Percentiles rank a stretch among this genome's conserved stretches.
phyloP scores from a whole-genome alignment of 169 alveolate species.

The Cyclospora cayetanensis region DNA sequence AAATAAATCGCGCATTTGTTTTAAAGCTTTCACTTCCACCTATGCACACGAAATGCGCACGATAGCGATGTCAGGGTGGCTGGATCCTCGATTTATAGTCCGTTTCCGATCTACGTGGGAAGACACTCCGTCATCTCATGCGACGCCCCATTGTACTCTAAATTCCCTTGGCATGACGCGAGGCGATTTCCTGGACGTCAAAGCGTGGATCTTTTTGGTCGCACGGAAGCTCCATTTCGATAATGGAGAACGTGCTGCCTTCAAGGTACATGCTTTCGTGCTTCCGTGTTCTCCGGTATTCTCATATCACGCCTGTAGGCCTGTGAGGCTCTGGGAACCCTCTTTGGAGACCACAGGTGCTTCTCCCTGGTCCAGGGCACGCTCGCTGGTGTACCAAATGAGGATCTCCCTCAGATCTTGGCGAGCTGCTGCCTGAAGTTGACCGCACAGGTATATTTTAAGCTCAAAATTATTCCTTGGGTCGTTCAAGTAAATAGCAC shows the following conservation, averaged over 20 bases:
- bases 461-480: background rate
- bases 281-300: too few species aligned
- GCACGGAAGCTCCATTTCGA: slow-evolving; percentile 62
- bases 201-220: slow-evolving; percentile 61
- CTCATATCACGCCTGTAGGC: slow-evolving; percentile 5
- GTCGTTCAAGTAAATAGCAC: background rate
- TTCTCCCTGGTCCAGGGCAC: slow-evolving; percentile 51
- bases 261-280: slow-evolving; percentile 6
- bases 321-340: slow-evolving; percentile 55
- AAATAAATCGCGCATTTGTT: too few species aligned
- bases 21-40: too few species aligned
- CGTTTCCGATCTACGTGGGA: slow-evolving; percentile 58
- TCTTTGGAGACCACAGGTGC: slow-evolving; percentile 40
- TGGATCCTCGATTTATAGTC: slow-evolving; percentile 36
- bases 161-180: slow-evolving; percentile 37
- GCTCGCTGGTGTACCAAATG: background rate
- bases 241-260: slow-evolving; percentile 60
- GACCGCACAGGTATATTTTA: slow-evolving; percentile 56
- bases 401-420: slow-evolving; percentile 48
- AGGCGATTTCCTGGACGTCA: slow-evolving; percentile 53
- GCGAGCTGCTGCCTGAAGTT: slow-evolving; percentile 62
- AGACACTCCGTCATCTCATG: slow-evolving; percentile 62
- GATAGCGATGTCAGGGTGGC: slow-evolving; percentile 36
- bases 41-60: background rate
- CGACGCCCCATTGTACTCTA: slow-evolving; percentile 23